Conservation (phyloP, 2,329 filamentous ascomycete species). For the Neofusicoccum sp. region DNA sequence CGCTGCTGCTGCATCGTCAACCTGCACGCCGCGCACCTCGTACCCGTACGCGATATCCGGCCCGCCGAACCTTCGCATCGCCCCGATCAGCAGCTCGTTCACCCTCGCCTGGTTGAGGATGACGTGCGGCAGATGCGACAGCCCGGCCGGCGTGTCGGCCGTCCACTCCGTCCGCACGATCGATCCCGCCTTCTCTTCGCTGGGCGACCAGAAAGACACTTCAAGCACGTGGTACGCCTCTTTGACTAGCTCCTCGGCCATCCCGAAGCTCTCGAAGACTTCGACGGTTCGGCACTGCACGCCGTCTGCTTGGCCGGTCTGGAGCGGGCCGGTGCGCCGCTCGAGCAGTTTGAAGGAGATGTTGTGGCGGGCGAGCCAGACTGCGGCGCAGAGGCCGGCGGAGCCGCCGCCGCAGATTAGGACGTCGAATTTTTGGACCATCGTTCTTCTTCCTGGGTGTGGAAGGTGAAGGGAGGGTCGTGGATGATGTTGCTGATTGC, state of each 20-base stretch:
- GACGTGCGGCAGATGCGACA: slow-evolving; percentile 67
- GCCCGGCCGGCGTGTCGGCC: slow-evolving; percentile 57
- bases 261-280: slow-evolving; percentile 72
- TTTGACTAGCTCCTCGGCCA: slow-evolving; percentile 64
- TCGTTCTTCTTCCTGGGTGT: not conserved
- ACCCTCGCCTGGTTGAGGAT: slow-evolving; percentile 73
- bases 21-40: slow-evolving; percentile 45
- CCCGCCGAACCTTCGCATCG: slow-evolving; percentile 47
- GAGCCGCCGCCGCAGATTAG: slow-evolving; percentile 65
- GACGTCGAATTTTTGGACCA: slow-evolving; percentile 36
- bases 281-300: slow-evolving; percentile 69
- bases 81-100: slow-evolving; percentile 60
- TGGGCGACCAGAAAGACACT: slow-evolving; percentile 53
- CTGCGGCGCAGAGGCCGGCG: slow-evolving; percentile 62
- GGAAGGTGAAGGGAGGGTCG: not conserved
- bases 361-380: slow-evolving; percentile 63
- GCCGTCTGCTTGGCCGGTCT: slow-evolving; percentile 65
- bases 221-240: slow-evolving; percentile 70
- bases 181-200: slow-evolving; percentile 30
- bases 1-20: slow-evolving; percentile 47
- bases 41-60: slow-evolving; percentile 59
- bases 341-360: slow-evolving; percentile 62
- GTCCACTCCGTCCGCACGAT: slow-evolving; percentile 54
- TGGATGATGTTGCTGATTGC: too few species aligned
- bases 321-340: slow-evolving; percentile 56